Percentiles rank a stretch among this genome's conserved stretches.
These are phyloP conservation scores for Phytophthora tubulina DNA, from an alignment of 352 stramenopile genomes.

Conservation along the genomic window DNA sequence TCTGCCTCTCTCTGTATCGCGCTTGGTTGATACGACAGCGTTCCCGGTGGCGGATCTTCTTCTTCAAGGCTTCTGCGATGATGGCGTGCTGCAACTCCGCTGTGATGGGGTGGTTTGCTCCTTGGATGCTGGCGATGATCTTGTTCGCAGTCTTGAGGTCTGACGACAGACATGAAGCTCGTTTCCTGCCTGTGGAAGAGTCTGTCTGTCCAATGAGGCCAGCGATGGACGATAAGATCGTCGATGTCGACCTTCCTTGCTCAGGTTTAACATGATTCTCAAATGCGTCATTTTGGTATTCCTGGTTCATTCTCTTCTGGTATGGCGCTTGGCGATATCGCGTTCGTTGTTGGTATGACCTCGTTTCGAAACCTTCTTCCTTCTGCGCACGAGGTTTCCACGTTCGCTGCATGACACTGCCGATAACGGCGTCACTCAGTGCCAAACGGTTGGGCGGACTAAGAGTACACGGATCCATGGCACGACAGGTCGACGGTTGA, in stretches of 20 bases:
- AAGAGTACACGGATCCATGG: conserved; percentile 5
- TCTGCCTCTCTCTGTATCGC: conserved; percentile 15
- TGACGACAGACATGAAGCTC: neutral
- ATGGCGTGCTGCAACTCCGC: conserved; percentile 11
- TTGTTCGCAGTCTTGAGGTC: conserved; percentile 17
- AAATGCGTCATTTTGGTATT: neutral
- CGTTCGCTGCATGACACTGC: conserved; percentile 8
- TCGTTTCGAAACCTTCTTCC: neutral
- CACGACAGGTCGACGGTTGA: neutral
- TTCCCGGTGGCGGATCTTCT: conserved; percentile 25
- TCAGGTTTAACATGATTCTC: neutral
- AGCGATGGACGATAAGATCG: neutral
- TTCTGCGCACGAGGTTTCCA: neutral
- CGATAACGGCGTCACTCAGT: conserved; percentile 14
- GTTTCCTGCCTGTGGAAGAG: neutral
- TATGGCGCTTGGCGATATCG: neutral
- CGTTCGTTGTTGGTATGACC: neutral
- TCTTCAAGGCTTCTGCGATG: conserved; percentile 17
- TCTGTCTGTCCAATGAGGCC: neutral
- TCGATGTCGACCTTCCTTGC: neutral
- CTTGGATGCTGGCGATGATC: conserved; percentile 18
- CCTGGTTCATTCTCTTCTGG: neutral
- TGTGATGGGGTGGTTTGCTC: conserved; percentile 3
- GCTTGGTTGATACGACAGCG: conserved; percentile 18
- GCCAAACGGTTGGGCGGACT: conserved; percentile 3